Conservation (phyloP, 176 grass and related monocot species). For the Carex myosuroides region DNA sequence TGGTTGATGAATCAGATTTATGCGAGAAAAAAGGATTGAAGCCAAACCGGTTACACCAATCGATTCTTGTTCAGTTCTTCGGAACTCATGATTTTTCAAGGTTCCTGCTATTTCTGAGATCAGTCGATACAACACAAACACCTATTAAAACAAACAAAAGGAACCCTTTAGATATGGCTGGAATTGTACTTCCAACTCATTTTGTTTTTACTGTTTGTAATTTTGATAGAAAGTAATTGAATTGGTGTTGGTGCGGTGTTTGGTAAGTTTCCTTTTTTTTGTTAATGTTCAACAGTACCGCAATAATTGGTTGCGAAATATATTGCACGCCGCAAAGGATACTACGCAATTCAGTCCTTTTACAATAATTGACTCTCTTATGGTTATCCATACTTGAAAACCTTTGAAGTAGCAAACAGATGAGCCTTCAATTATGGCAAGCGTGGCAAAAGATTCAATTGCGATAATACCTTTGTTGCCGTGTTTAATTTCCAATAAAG, state of each 20-base stretch:
- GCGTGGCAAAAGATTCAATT: neutral
- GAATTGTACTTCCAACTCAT: neutral
- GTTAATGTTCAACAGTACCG: neutral
- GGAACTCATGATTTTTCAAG: slow-evolving; percentile 99
- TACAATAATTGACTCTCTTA: neutral
- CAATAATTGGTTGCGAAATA: slow-evolving; percentile 13
- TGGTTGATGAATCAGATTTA: slow-evolving; percentile 80
- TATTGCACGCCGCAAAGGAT: neutral
- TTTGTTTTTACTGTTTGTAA: slow-evolving; percentile 13
- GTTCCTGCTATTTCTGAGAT: slow-evolving; percentile 30
- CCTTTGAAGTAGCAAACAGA: neutral
- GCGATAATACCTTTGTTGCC: neutral
- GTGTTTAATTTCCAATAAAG: neutral
- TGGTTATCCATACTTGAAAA: slow-evolving; percentile 2
- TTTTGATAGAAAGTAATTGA: slow-evolving; percentile 1
- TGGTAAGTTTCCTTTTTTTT: neutral
- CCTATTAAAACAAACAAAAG: neutral
- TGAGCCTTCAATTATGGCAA: neutral
- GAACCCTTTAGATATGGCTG: neutral
- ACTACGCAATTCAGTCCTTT: neutral
- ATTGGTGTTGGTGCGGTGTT: neutral
- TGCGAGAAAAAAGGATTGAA: slow-evolving; percentile 47
- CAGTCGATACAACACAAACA: neutral
- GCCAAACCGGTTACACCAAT: slow-evolving; percentile 48
- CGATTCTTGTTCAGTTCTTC: slow-evolving; percentile 91